Conservation (phyloP, 148 eudicot species). For the Tetragonia tetragonoides region DNA sequence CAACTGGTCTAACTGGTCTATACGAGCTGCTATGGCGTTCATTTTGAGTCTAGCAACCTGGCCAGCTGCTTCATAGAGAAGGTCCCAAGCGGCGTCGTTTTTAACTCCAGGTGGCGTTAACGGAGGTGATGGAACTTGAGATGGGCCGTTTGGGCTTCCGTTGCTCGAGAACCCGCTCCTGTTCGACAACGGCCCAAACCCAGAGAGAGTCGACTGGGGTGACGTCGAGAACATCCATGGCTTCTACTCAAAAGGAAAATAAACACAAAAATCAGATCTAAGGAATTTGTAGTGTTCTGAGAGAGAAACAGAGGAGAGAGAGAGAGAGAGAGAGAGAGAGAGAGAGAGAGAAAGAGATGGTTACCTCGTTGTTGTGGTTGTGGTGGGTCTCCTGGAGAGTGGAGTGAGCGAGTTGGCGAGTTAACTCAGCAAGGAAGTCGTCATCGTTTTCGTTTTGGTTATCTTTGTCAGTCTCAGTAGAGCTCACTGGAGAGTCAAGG, state of each 20-base stretch:
- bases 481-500: constrained; percentile 38
- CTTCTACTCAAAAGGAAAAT: constrained; percentile 29
- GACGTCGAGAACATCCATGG: constrained; percentile 43
- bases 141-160: constrained; percentile 45
- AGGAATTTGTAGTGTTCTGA: not conserved
- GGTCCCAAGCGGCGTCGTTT: constrained; percentile 48
- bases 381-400: constrained; percentile 28
- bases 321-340: not conserved
- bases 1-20: constrained; percentile 12
- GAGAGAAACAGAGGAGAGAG: not conserved
- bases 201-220: constrained; percentile 66
- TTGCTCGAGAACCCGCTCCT: constrained; percentile 34
- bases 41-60: constrained; percentile 51
- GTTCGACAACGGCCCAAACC: constrained; percentile 32
- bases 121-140: constrained; percentile 46
- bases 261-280: constrained; percentile 28
- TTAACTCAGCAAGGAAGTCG: constrained; percentile 40
- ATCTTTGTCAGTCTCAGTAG: constrained; percentile 41
- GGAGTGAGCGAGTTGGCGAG: constrained; percentile 46
- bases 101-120: constrained; percentile 23
- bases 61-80: constrained; percentile 52
- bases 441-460: constrained; percentile 40
- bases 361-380: constrained; percentile 29
- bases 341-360: not conserved
- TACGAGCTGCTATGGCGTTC: constrained; percentile 34